phyloP scores from a whole-genome alignment of 2,329 filamentous ascomycete genomes.

The Ophiostoma himal-ulmi region DNA sequence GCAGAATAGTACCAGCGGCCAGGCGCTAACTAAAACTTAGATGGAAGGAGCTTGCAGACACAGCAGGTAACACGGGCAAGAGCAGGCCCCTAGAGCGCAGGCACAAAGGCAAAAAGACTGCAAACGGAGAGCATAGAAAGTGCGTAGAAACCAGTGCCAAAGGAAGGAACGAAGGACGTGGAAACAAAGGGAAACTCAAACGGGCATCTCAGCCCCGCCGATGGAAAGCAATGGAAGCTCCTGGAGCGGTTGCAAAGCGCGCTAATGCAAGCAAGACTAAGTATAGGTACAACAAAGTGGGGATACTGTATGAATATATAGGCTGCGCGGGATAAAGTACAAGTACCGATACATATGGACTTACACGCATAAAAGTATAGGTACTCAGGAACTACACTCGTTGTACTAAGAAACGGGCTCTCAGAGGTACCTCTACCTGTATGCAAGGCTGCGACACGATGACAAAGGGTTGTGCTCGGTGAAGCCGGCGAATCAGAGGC shows the following conservation, averaged over 20 bases:
- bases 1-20: not conserved
- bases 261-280: constrained; percentile 4
- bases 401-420: too few relatives aligned
- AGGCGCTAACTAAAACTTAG: not conserved
- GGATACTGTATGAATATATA: not conserved
- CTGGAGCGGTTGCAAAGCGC: constrained; percentile 24
- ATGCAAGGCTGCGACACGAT: constrained; percentile 13
- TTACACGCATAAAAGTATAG: constrained; percentile 9
- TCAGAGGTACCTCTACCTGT: not conserved
- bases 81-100: too few relatives aligned
- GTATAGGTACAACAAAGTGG: constrained; percentile 12
- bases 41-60: not conserved
- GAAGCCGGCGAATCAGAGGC: constrained; percentile 5
- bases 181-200: constrained; percentile 20
- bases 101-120: not conserved
- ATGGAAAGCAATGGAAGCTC: constrained; percentile 29
- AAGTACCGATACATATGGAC: not conserved
- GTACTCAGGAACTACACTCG: not conserved
- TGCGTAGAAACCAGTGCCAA: not conserved
- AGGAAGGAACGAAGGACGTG: not conserved
- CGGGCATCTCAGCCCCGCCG: constrained; percentile 26
- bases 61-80: too few relatives aligned
- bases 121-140: not conserved
- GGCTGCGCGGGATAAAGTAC: not conserved
- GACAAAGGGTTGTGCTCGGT: not conserved